These are phyloP conservation scores for Chaetomium olivaceum DNA, from an alignment of 2,329 filamentous ascomycete genomes.

Conservation along the genomic window DNA sequence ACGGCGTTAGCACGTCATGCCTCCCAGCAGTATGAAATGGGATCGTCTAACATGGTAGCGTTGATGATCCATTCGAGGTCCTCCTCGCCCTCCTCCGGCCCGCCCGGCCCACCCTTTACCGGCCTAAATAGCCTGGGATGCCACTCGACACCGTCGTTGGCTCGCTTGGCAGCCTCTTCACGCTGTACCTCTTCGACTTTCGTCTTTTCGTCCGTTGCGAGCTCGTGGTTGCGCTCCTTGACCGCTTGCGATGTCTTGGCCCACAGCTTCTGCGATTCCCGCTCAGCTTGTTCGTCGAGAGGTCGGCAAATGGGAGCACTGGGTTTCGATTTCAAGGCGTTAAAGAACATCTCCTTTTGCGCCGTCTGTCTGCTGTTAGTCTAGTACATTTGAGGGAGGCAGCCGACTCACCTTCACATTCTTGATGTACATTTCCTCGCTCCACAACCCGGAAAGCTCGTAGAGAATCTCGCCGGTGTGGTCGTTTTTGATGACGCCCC, in stretches of 20 bases:
- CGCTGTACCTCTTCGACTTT: slow-evolving; percentile 91
- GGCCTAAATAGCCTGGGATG: slow-evolving; percentile 79
- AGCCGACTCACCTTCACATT: slow-evolving; percentile 65
- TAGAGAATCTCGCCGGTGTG: slow-evolving; percentile 84
- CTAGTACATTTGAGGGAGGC: not conserved
- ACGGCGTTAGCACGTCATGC: slow-evolving; percentile 19
- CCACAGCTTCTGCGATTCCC: slow-evolving; percentile 91
- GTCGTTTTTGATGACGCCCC: slow-evolving; percentile 85
- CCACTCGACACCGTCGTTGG: slow-evolving; percentile 82
- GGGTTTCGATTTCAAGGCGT: slow-evolving; percentile 76
- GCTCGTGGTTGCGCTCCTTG: slow-evolving; percentile 78
- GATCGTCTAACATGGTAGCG: slow-evolving; percentile 68
- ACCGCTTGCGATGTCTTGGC: slow-evolving; percentile 77
- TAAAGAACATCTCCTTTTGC: slow-evolving; percentile 85
- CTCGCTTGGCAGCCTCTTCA: slow-evolving; percentile 79
- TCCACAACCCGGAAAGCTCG: slow-evolving; percentile 91
- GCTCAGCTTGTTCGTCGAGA: slow-evolving; percentile 80
- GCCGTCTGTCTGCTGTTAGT: slow-evolving; percentile 63
- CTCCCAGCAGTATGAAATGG: not conserved
- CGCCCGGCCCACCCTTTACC: slow-evolving; percentile 69
- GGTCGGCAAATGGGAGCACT: slow-evolving; percentile 73
- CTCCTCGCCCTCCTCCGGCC: slow-evolving; percentile 77
- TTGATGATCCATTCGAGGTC: slow-evolving; percentile 95
- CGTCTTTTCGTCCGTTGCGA: slow-evolving; percentile 94
- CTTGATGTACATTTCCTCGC: slow-evolving; percentile 90